Conservation (phyloP, 2,329 filamentous ascomycete genomes). For the Fusarium sp. region DNA sequence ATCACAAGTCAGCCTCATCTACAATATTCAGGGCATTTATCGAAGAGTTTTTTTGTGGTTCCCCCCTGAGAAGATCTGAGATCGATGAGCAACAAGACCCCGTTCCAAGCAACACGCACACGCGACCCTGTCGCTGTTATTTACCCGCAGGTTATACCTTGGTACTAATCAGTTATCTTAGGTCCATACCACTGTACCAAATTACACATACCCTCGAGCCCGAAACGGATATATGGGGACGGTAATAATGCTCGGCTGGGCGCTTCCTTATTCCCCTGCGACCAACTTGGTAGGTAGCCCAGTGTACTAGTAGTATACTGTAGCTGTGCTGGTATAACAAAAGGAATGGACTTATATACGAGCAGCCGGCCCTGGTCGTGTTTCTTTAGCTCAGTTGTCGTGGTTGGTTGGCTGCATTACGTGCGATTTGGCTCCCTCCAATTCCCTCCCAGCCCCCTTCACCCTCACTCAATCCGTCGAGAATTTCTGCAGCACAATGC, state of each 20-base stretch:
- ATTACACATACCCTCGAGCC: constrained; percentile 21
- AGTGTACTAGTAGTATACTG: background rate
- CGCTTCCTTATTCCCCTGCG: constrained; percentile 6
- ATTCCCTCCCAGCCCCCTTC: background rate
- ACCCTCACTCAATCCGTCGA: background rate
- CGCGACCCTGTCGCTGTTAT: constrained; percentile 22
- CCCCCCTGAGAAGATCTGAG: constrained; percentile 27
- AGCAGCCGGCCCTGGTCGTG: background rate
- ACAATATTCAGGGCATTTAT: background rate
- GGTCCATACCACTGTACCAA: constrained; percentile 9
- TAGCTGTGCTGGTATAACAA: background rate
- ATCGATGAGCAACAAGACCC: constrained; percentile 15
- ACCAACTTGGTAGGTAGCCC: background rate
- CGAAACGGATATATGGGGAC: constrained; percentile 30
- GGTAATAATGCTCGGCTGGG: constrained; percentile 11
- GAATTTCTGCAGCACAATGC: background rate
- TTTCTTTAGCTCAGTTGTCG: background rate
- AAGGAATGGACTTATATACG: constrained; percentile 12
- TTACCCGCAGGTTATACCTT: constrained; percentile 13
- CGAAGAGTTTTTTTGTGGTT: constrained; percentile 28
- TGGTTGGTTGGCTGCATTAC: constrained; percentile 5
- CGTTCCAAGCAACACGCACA: constrained; percentile 21
- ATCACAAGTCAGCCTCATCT: constrained; percentile 3
- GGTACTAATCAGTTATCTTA: constrained; percentile 25
- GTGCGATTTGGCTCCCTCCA: background rate